Percentiles rank a stretch among this genome's conserved stretches.
Evolutionary conservation across 306 rosid genomes (phyloP).

Genomic region (Urtica urens): DNA sequence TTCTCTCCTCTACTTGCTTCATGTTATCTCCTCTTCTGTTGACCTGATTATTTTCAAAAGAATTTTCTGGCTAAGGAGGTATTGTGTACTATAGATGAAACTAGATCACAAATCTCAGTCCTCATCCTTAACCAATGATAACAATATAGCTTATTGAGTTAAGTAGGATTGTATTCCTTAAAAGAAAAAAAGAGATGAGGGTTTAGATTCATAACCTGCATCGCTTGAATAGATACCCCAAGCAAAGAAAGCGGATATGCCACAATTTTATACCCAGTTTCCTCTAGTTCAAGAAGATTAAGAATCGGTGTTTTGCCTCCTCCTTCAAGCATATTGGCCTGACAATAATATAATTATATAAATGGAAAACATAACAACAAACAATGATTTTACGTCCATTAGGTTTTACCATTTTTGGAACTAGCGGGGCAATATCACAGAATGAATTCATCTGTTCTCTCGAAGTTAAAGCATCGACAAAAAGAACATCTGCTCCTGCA

Average conservation of each 20-base stretch:
- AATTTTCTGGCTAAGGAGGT: too few relatives aligned
- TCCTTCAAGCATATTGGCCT: conserved; percentile 99
- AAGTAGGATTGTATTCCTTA: too few relatives aligned
- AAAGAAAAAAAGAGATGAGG: conserved; percentile 3
- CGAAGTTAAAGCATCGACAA: conserved; percentile 69
- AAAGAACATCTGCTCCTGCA: conserved; percentile 92
- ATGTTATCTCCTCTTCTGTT: too few relatives aligned
- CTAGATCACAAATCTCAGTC: too few relatives aligned
- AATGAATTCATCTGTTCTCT: conserved; percentile 76
- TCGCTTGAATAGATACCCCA: conserved; percentile 81
- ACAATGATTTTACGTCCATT: neutral
- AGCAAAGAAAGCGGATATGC: conserved; percentile 82
- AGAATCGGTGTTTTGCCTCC: conserved; percentile 89
- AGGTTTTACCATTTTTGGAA: conserved; percentile 62
- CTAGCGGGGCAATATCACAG: conserved; percentile 56
- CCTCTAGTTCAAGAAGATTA: conserved; percentile 68
- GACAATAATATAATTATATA: neutral
- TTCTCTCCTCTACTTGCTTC: too few relatives aligned
- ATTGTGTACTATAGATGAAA: too few relatives aligned
- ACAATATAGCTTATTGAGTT: too few relatives aligned
- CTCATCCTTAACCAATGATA: too few relatives aligned
- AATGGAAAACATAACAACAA: neutral
- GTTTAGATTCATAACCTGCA: conserved; percentile 54
- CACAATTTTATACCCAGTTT: conserved; percentile 67
- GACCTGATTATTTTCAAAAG: too few relatives aligned